Base-by-base conservation (phyloP, 768 basidiomycete species). In the Boletus rufocinnamomeus region DNA sequence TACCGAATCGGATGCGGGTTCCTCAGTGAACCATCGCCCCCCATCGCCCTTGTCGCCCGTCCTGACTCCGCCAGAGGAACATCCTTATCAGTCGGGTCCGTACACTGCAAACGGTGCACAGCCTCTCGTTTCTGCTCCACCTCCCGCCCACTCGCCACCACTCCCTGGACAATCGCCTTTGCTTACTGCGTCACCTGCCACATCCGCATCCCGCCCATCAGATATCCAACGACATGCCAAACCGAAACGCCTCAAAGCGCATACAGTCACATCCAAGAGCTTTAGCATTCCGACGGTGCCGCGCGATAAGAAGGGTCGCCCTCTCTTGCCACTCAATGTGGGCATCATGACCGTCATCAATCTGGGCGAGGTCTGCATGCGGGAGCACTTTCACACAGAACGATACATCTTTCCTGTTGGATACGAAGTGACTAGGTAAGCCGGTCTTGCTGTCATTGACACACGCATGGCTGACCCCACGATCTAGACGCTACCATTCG, bases 381-480 rank as follows among this genome's bases (percentile, higher is more conserved):
- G 88, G 32, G 89, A 92, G 62, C 88, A 92, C 69, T 93, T 92
- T 67, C 89, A 91, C 69, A 92, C 91, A 0, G 91, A 93, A 69
- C 78, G 92, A 52, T 93, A 93, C 68, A 93, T 94, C 62, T 94
- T 91, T 66, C 92, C 92, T 11, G 87, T 93, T 41, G 90, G 90
- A 17, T 93, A 92, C 69, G 89, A 91, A 67, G 88, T 91, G 6
- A 88, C 85, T 5, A 81, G 91, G 90, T 88, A 43, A 50, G 81
- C 6, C 35, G 0, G 11, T 45, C 59, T 27, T 16, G 41, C 21
- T 19, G n/a, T 38, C 57, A 23, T 21, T n/a, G 2, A 35, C 41
- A 35, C 46, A 28, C 54, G 30, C 44, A 23, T 23, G 56, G 43
- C 51, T 56, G 51, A 60, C 56, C 16, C 47, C 7, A 10, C 47